Conservation (phyloP, 495 filamentous ascomycete species). For the Aspergillus affinis region DNA sequence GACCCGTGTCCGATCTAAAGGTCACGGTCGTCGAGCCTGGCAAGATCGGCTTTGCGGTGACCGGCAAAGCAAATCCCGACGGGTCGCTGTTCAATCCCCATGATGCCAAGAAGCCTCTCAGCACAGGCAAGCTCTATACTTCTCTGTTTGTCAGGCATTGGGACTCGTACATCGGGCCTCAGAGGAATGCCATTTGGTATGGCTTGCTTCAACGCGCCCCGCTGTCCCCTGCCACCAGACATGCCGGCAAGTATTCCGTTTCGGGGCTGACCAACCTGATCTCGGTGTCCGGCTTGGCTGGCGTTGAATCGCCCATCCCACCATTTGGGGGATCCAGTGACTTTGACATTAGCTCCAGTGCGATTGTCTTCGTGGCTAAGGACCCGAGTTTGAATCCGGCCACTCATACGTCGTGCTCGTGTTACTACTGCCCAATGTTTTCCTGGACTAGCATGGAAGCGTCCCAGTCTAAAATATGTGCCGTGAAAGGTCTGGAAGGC, state of each 20-base stretch:
- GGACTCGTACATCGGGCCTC: conserved; percentile 60
- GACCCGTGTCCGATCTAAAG: conserved; percentile 73
- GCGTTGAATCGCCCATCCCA: conserved; percentile 55
- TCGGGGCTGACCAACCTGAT: conserved; percentile 51
- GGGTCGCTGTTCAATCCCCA: conserved; percentile 57
- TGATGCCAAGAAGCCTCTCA: conserved; percentile 51
- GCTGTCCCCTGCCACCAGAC: conserved; percentile 34
- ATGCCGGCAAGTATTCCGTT: conserved; percentile 44
- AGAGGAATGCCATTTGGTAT: conserved; percentile 72
- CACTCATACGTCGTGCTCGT: conserved; percentile 72
- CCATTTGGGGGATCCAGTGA: conserved; percentile 60
- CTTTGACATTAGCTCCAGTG: conserved; percentile 55
- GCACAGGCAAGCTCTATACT: conserved; percentile 54
- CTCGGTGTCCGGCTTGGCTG: conserved; percentile 38
- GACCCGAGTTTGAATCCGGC: conserved; percentile 78
- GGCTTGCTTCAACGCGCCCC: conserved; percentile 56
- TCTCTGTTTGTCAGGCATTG: conserved; percentile 61
- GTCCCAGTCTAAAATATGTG: conserved; percentile 37
- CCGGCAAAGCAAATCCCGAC: conserved; percentile 56
- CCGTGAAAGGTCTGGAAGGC: conserved; percentile 53
- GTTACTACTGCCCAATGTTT: conserved; percentile 62
- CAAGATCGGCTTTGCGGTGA: conserved; percentile 69
- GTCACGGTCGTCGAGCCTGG: conserved; percentile 58
- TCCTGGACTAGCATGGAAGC: conserved; percentile 54
- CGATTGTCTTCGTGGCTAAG: conserved; percentile 80